phyloP scores from a whole-genome alignment of 805 yeast species.

The Alloascoidea hylecoeti region DNA sequence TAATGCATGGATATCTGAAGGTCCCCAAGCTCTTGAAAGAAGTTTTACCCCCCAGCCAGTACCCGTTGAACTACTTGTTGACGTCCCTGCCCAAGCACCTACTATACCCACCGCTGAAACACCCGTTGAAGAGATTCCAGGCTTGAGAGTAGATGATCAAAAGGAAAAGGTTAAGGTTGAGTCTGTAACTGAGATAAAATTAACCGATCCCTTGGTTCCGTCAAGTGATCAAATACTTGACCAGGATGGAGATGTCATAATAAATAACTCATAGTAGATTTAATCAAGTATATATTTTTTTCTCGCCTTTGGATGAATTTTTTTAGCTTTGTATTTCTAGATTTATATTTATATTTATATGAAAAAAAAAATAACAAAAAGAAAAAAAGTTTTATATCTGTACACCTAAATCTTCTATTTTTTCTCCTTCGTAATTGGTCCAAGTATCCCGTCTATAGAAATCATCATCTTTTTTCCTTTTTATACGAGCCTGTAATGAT shows the following conservation, averaged over 20 bases:
- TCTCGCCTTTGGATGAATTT: too few relatives aligned
- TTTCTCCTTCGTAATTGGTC: constrained; percentile 76
- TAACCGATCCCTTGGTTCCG: too few relatives aligned
- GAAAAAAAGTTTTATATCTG: constrained; percentile 28
- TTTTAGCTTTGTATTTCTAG: too few relatives aligned
- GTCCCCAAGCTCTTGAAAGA: constrained; percentile 10
- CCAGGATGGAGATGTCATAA: too few relatives aligned
- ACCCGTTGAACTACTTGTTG: not conserved
- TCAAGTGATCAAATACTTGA: too few relatives aligned
- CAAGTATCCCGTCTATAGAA: constrained; percentile 33
- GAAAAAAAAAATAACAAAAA: too few relatives aligned
- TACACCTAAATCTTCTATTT: constrained; percentile 75
- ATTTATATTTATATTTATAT: too few relatives aligned
- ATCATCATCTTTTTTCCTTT: constrained; percentile 16
- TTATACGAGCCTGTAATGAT: constrained; percentile 13
- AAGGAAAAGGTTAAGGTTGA: constrained; percentile 6
- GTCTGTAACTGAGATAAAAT: too few relatives aligned
- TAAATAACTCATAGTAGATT: too few relatives aligned
- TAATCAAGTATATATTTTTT: too few relatives aligned
- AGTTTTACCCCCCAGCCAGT: not conserved
- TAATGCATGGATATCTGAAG: constrained; percentile 10
- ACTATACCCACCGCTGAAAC: constrained; percentile 7
- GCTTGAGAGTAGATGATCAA: constrained; percentile 4
- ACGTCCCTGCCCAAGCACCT: not conserved
- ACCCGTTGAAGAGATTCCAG: constrained; percentile 6